Base-by-base conservation (phyloP, 805 yeast species). In the Suhomyces sp. region DNA sequence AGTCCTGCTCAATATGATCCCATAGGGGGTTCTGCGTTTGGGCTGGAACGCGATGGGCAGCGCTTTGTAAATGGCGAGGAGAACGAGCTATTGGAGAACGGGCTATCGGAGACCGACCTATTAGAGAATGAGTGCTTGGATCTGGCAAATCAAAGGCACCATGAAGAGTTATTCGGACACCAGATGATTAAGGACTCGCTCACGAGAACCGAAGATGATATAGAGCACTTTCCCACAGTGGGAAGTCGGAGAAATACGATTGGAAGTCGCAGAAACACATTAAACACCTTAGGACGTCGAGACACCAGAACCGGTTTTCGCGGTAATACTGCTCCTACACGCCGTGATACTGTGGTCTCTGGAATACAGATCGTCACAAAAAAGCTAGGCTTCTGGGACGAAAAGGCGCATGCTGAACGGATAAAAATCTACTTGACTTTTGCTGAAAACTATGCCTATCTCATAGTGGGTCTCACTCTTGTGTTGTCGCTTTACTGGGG, bases 401-500 rank as follows among this genome's bases (percentile, higher is more conserved):
- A 59, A 47, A 69, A 60, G 20, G 66, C 66, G 54, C 58, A 57
- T 33, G 56, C 59, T 5, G 61, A 61, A 13, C 54, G 72, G 41
- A 56, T 59, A 39, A 48, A 56, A 6, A 64, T 68, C 27, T 35
- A 56, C 17, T 33, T 56, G 19, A 62, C 68, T 2, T 59, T 65
- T 46, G 43, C 57, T 5, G 45, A 51, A n/a, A 68, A 68, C 57
- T 68, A 68, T 43, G 29, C 56, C 35, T 59, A 21, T 51, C 35
- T 66, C 47, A 21, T 61, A 12, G 46, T 61, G 7, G 68, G 69
- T 7, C 67, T 69, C 46, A 48, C 59, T 15, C 44, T 53, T 4
- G 62, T 64, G 1, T 58, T 69, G 7, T 63, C 65, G 48, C 54
- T 69, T n/a, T 69, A 68, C 49, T 68, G 72, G 72, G 73, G 72